Evolutionary conservation across 345 rosid genomes (phyloP), one percentile per base, ranked within the genome.

Genomic region (Euphorbia lathyris): DNA sequence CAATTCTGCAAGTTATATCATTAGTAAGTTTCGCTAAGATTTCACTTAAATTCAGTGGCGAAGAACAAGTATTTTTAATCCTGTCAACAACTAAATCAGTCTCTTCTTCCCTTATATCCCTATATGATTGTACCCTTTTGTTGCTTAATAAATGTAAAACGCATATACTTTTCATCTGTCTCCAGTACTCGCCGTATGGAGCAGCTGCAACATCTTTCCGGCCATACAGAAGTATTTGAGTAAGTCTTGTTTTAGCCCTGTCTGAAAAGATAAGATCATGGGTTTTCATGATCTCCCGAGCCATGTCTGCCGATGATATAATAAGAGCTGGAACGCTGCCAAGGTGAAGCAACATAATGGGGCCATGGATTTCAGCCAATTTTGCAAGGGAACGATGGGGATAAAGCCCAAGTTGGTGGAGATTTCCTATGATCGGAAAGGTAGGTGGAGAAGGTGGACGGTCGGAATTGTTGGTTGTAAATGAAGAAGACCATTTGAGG

Each of bases 181-280:
- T 81, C 97, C 95, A 89, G 43, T 89, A 87, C 61, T 91, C 90
- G 8, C 91, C 88, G 23, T 89, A 86, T 2, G 88, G 83, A 5
- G 91, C 82, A 3, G 22, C 1, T 0, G 86, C 36, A 9, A 88
- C 4, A 34, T 86, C 88, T 23, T 78, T 78, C 16, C 58, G 48
- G 13, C 70, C 71, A 40, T 83, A 81, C 11, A 1, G 1, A 5
- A 40, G 7, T 40, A 40, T 40, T 1, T 9, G 2, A 8, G 6
- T 0, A 40, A 40, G 7, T 40, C 11, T 40, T 5, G 43, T 1
- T 40, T 40, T 40, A 40, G 43, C 5, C 11, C 43, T 40, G 68
- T 73, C 78, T 0, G 88, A 69, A 17, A 91, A 85, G 27, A 48
- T 68, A 6, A 68, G 38, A 53, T 89, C 97, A n/a, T 86, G 85